Base-by-base conservation (phyloP, 441 rosid genomes). In the Capsella rubella region DNA sequence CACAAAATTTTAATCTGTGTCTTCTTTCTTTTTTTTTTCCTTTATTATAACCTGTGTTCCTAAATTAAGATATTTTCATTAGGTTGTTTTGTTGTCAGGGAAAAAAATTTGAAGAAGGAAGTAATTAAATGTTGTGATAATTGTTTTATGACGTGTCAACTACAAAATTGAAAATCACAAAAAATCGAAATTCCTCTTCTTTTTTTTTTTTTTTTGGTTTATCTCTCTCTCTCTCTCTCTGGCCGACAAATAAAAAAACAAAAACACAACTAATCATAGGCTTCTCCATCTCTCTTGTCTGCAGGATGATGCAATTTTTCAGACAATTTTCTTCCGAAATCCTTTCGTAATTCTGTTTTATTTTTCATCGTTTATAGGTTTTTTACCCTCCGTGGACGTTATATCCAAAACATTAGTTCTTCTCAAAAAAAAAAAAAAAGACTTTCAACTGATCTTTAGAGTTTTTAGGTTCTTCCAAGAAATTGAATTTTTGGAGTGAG, bases 211-310 rank as follows among this genome's bases (percentile, higher is more conserved):
- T 34, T 7, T 2, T 34, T 34, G 4, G 31, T 32, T 8, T 5
- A 32, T 32, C 35, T 32, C 35, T 1, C 34, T 31, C 34, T 29
- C 31, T 29, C 57, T 58, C 49, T 47, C 27, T 47, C 70, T 77
- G 72, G 72, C 76, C 77, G 80, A 77, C 76, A 77, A 64, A 77
- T 25, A 71, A 69, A 70, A 31, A 58, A 67, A 53, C 65, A 50
- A 51, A 25, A 52, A 25, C 56, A 52, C 43, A 65, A 52, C 73
- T 66, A 72, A 67, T 72, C 73, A 65, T 72, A 60, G 69, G 73
- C 69, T 72, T 77, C 73, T 32, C 56, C 72, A 28, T 71, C 73
- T 66, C 52, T 45, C 63, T 55, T 76, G 59, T 64, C 68, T 42
- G 67, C 62, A 71, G 35, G 50, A 72, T 71, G 42, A 72, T 72